Percentiles rank a stretch among this genome's conserved stretches.
These are phyloP conservation scores for Cucurbita argyrosperma DNA, from an alignment of 306 rosid species.

Conservation along the genomic window DNA sequence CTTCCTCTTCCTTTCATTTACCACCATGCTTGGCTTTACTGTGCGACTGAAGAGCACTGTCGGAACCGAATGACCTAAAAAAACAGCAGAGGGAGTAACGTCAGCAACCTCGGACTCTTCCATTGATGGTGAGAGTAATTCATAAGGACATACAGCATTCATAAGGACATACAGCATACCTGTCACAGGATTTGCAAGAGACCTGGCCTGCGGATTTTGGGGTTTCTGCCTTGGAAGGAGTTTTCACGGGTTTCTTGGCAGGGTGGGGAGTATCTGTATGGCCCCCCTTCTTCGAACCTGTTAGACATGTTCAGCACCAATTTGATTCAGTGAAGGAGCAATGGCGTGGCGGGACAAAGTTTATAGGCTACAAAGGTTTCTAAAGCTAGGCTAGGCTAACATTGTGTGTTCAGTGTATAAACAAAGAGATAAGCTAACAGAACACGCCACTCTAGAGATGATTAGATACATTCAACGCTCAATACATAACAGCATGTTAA, in stretches of 20 bases:
- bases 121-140: too few species aligned
- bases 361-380: neutral
- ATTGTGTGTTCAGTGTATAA: neutral
- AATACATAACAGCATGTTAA: too few species aligned
- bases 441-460: neutral
- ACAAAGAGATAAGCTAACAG: neutral
- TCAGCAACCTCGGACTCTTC: neutral
- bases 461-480: too few species aligned
- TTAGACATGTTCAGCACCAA: neutral
- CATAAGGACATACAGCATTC: neutral
- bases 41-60: conserved; percentile 54
- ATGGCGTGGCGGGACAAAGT: neutral
- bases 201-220: conserved; percentile 53
- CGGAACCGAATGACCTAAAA: conserved; percentile 42
- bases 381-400: neutral
- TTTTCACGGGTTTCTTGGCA: conserved; percentile 46
- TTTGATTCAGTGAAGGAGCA: neutral
- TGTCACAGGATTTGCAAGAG: conserved; percentile 51
- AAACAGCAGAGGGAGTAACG: too few species aligned
- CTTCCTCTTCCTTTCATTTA: neutral
- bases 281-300: conserved; percentile 58
- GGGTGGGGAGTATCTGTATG: conserved; percentile 75
- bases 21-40: conserved; percentile 56
- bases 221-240: conserved; percentile 25
- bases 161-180: conserved; percentile 19